These are phyloP conservation scores for Mortierella polycephala DNA, from an alignment of 371 early-diverging fungal species.

Conservation along the genomic window DNA sequence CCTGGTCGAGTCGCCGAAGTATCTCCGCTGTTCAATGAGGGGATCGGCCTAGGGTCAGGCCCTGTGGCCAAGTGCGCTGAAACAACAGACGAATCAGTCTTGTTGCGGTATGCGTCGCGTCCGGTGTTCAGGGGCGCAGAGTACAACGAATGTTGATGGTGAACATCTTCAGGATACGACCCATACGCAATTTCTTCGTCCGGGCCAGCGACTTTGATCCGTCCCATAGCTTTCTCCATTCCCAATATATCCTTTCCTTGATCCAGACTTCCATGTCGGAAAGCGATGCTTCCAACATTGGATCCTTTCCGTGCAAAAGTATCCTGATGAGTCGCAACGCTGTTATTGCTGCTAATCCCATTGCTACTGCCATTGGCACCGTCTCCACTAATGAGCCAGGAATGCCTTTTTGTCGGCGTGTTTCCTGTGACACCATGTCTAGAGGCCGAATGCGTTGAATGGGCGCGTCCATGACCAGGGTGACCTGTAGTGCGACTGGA, in stretches of 20 bases:
- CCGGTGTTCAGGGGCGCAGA: constrained; percentile 36
- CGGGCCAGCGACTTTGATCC: constrained; percentile 13
- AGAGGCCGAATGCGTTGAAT: not conserved
- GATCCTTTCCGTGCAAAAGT: constrained; percentile 1
- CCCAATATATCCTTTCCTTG: constrained; percentile 38
- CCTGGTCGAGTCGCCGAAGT: constrained; percentile 21
- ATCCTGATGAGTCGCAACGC: too few relatives aligned
- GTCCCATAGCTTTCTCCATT: constrained; percentile 39
- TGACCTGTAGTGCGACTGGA: constrained; percentile 14
- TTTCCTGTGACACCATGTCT: constrained; percentile 3
- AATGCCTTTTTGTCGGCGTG: constrained; percentile 15
- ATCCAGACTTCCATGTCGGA: constrained; percentile 52
- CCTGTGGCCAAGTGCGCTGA: constrained; percentile 2
- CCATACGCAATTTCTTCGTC: constrained; percentile 38
- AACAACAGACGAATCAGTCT: not conserved
- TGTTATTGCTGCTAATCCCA: too few relatives aligned
- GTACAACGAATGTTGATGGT: constrained; percentile 44
- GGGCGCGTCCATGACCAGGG: not conserved
- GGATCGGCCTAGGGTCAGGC: constrained; percentile 39
- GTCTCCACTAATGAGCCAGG: constrained; percentile 22
- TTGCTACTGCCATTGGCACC: not conserved
- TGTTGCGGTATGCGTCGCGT: not conserved
- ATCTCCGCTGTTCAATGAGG: constrained; percentile 8
- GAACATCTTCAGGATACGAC: constrained; percentile 50
- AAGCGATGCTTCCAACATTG: constrained; percentile 35